Base-by-base conservation (phyloP, 352 stramenopile species). In the Phytophthora macrochlamydospora region DNA sequence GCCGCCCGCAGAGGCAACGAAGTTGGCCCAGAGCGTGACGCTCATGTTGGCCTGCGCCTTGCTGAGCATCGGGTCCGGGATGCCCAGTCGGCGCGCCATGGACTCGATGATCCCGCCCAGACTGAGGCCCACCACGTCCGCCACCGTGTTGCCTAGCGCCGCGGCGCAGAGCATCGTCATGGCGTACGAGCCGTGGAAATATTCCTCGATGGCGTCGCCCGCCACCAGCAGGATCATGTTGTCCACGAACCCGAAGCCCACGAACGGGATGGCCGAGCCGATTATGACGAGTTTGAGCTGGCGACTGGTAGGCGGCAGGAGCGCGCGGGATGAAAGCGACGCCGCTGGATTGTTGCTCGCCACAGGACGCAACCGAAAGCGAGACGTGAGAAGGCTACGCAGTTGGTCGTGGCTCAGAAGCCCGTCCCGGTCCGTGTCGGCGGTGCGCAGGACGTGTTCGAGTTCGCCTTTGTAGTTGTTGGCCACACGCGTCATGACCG, bases 101-200 rank as follows among this genome's bases (percentile, higher is more conserved):
- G 71, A 79, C 62, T 95, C 89, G 55, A 99, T 97, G 18, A 97
- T 76, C 28, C 95, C 95, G 45, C 95, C 96, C 11, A 98, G 80
- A 63, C 91, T 97, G 35, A 99, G 85, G 6, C 96, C 96, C 3
- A 93, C 84, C 14, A 99, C 81, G 76, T 99, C 96, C 28, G 83
- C 90, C 35, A 99, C 87, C 29, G 97, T 97, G 73, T 99, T 99
- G 14, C 95, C 93, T 52, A 99, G 79, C 9, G 94, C 96, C 2
- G 95, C 96, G 14, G 96, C 96, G 49, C 91, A 98, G 51, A 99
- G 87, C 61, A 98, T 98, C 32, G 93, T 98, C 73, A 99, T 97
- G 48, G 94, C 95, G 60, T 98, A 89, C 30, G 82, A 84, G n/a
- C 97, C 80, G 55, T 98, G 95, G 48, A 99, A 89, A 49, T 95